phyloP scores from a whole-genome alignment of 2,329 filamentous ascomycete species.

The Colletotrichum sp. region DNA sequence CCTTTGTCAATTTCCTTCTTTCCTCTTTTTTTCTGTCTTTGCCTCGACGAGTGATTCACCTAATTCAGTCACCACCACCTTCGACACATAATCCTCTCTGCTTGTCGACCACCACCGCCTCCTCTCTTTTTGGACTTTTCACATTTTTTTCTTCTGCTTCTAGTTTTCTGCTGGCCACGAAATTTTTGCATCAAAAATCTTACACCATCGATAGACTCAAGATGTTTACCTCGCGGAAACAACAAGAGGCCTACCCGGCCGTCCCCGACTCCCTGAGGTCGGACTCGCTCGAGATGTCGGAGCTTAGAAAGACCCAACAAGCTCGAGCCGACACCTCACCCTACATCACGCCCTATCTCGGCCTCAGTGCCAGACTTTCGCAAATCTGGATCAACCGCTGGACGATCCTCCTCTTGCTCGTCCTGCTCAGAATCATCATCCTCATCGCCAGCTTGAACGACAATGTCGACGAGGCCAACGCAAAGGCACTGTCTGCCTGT shows the following conservation, averaged over 20 bases:
- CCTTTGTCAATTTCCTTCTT: slow-evolving; percentile 20
- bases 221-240: slow-evolving; percentile 42
- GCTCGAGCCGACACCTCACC: slow-evolving; percentile 62
- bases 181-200: slow-evolving; percentile 1
- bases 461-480: slow-evolving; percentile 77
- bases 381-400: slow-evolving; percentile 98
- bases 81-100: not conserved
- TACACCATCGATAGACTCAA: slow-evolving; percentile 32
- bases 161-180: slow-evolving; percentile 1
- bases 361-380: slow-evolving; percentile 85
- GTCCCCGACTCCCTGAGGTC: slow-evolving; percentile 42
- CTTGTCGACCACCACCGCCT: not conserved
- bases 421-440: slow-evolving; percentile 82
- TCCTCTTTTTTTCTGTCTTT: not conserved
- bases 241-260: slow-evolving; percentile 36
- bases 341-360: slow-evolving; percentile 88
- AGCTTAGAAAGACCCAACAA: slow-evolving; percentile 33
- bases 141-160: not conserved
- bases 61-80: slow-evolving; percentile 4
- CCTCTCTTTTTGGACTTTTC: not conserved
- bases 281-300: slow-evolving; percentile 40
- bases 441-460: slow-evolving; percentile 74
- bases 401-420: slow-evolving; percentile 87
- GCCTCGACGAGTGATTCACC: slow-evolving; percentile 9
- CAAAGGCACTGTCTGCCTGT: slow-evolving; percentile 86